These are phyloP conservation scores for Rosa hybrid DNA, from an alignment of 331 rosid species.

Conservation along the genomic window DNA sequence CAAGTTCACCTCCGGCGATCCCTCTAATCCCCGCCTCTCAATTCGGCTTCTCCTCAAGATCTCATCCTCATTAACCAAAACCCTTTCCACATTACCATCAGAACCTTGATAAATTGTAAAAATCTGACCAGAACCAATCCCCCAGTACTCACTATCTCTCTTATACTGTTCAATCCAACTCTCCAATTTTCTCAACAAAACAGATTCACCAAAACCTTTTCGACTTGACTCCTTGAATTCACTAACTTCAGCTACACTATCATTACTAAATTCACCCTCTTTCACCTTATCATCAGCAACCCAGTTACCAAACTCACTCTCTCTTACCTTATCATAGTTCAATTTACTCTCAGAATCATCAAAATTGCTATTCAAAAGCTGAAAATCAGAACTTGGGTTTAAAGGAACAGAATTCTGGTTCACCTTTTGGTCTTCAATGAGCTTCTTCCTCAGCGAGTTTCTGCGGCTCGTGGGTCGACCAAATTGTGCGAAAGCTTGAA, in stretches of 20 bases:
- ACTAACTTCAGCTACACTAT: conserved; percentile 31
- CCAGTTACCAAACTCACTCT: conserved; percentile 21
- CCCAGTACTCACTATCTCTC: conserved; percentile 81
- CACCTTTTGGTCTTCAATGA: conserved; percentile 59
- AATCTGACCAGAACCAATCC: conserved; percentile 71
- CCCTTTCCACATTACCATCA: conserved; percentile 52
- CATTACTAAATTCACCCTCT: conserved; percentile 23
- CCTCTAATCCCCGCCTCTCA: conserved; percentile 42
- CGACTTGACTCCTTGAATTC: conserved; percentile 34
- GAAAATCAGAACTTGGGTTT: conserved; percentile 37
- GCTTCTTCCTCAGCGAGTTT: conserved; percentile 84
- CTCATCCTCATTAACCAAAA: conserved; percentile 65
- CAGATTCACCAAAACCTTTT: conserved; percentile 58
- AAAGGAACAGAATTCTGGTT: conserved; percentile 37
- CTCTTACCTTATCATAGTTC: conserved; percentile 16
- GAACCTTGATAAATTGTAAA: conserved; percentile 65
- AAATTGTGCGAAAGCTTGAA: conserved; percentile 49
- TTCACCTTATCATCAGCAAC: conserved; percentile 26
- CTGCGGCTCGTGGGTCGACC: conserved; percentile 65
- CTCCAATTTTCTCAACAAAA: conserved; percentile 61
- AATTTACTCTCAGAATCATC: conserved; percentile 17
- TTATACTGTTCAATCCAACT: conserved; percentile 74
- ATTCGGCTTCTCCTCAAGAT: conserved; percentile 55
- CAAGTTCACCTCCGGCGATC: conserved; percentile 37
- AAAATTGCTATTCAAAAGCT: conserved; percentile 29